A percentile compares a stretch with the other conserved stretches of the same genome.
phyloP scores from a whole-genome alignment of 768 basidiomycete species.

The Pluteus cervinus region DNA sequence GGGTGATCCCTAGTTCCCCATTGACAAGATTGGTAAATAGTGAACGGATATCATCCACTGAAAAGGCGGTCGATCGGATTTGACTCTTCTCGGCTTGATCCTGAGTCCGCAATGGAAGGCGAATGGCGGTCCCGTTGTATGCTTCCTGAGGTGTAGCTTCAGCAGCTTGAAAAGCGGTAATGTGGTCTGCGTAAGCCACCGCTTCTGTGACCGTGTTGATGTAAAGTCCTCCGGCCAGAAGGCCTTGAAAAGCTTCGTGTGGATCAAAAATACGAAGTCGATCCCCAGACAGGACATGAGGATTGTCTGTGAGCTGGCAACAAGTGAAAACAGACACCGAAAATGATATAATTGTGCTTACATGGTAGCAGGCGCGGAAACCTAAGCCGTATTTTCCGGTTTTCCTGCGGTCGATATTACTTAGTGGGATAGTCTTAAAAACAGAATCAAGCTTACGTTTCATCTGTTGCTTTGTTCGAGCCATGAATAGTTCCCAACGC shows the following conservation, averaged over 20 bases:
- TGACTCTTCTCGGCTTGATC: conserved; percentile 26
- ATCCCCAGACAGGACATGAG: conserved; percentile 39
- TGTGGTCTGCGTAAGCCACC: too few relatives aligned
- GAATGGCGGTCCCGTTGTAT: conserved; percentile 38
- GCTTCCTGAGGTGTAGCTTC: too few relatives aligned
- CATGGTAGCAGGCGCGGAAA: conserved; percentile 46
- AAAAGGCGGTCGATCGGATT: conserved; percentile 28
- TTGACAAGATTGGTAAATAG: conserved; percentile 36
- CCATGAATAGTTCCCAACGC: conserved; percentile 35
- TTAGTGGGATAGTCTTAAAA: neutral
- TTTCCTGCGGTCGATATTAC: conserved; percentile 25
- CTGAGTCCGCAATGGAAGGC: conserved; percentile 38
- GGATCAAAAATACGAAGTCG: conserved; percentile 40
- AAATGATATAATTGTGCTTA: conserved; percentile 8
- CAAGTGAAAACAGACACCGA: neutral
- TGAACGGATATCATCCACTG: conserved; percentile 23
- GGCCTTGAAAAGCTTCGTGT: too few relatives aligned
- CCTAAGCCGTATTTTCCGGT: conserved; percentile 51
- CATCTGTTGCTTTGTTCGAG: conserved; percentile 41
- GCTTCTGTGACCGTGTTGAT: too few relatives aligned
- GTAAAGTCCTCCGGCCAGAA: too few relatives aligned
- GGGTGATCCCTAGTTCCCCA: conserved; percentile 30
- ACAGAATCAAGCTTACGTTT: conserved; percentile 26
- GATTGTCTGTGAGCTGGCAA: conserved; percentile 39
- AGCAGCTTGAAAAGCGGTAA: conserved; percentile 19